Evolutionary conservation across 225 moss, liverwort and hornwort genomes (phyloP).

Genomic region (Physcomitrellopsis africana): DNA sequence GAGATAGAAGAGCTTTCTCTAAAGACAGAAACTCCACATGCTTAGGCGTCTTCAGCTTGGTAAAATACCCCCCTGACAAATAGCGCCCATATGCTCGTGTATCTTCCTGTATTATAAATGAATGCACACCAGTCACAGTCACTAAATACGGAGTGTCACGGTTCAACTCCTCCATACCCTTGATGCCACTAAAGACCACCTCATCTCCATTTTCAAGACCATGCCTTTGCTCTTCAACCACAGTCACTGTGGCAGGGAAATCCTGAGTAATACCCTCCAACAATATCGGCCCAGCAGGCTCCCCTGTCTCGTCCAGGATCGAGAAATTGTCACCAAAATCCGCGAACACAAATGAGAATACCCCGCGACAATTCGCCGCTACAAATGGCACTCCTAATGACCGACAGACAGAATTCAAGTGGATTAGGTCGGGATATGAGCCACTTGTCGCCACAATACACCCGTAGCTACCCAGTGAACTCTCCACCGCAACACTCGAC

Average conservation of each 20-base stretch:
- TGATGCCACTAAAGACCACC: slow-evolving; percentile 77
- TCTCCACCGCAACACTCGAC: slow-evolving; percentile 63
- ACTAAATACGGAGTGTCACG: slow-evolving; percentile 62
- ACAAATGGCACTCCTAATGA: slow-evolving; percentile 79
- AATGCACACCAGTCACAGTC: slow-evolving; percentile 79
- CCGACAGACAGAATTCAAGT: slow-evolving; percentile 76
- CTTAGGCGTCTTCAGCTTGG: slow-evolving; percentile 79
- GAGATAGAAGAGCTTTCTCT: slow-evolving; percentile 65
- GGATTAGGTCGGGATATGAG: slow-evolving; percentile 59
- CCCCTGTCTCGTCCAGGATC: slow-evolving; percentile 86
- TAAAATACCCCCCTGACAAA: slow-evolving; percentile 87
- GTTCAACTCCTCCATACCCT: slow-evolving; percentile 94
- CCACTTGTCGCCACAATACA: slow-evolving; percentile 79
- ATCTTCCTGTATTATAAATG: slow-evolving; percentile 93
- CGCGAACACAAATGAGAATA: slow-evolving; percentile 77
- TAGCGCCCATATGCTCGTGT: slow-evolving; percentile 71
- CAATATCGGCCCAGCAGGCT: slow-evolving; percentile 66
- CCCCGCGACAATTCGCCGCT: slow-evolving; percentile 71
- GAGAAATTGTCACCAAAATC: slow-evolving; percentile 89
- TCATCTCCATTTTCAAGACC: slow-evolving; percentile 93
- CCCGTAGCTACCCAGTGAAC: slow-evolving; percentile 65
- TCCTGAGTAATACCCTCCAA: slow-evolving; percentile 98
- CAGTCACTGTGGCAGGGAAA: slow-evolving; percentile 93
- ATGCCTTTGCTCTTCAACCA: slow-evolving; percentile 95
- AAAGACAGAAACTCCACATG: slow-evolving; percentile 66